phyloP scores from a whole-genome alignment of 2,329 filamentous ascomycete species.

The Magnaporthales sp. region DNA sequence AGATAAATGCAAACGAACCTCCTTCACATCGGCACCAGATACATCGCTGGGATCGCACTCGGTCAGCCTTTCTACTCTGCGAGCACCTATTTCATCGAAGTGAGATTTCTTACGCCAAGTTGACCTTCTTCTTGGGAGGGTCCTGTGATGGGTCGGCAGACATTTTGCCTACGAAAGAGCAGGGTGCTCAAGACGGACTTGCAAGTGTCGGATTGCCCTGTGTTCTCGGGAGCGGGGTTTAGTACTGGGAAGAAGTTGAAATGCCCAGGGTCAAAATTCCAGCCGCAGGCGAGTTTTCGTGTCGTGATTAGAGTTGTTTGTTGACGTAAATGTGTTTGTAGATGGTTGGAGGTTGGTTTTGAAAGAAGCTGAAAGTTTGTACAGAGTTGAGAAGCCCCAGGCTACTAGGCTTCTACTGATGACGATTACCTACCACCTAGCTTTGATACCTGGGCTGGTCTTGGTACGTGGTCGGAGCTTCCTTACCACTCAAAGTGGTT shows the following conservation, averaged over 20 bases:
- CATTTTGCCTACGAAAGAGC: constrained; percentile 43
- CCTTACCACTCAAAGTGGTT: background rate
- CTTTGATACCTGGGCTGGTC: background rate
- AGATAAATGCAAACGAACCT: background rate
- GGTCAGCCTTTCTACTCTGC: background rate
- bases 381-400: constrained; percentile 1
- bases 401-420: constrained; percentile 8
- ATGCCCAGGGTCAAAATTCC: background rate
- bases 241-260: background rate
- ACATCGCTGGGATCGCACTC: background rate
- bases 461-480: background rate
- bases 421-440: constrained; percentile 5
- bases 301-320: background rate
- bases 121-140: constrained; percentile 57
- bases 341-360: constrained; percentile 3
- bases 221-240: background rate
- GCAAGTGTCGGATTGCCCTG: background rate
- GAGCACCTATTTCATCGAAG: background rate
- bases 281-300: background rate
- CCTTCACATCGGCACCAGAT: background rate
- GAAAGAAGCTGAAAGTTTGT: constrained; percentile 5
- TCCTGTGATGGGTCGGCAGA: constrained; percentile 40
- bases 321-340: background rate
- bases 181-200: constrained; percentile 1
- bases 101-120: constrained; percentile 58